Percentiles rank a stretch among this genome's conserved stretches.
phyloP scores from a whole-genome alignment of 495 filamentous ascomycete genomes.

The Lasiosphaeriaceae sp. region DNA sequence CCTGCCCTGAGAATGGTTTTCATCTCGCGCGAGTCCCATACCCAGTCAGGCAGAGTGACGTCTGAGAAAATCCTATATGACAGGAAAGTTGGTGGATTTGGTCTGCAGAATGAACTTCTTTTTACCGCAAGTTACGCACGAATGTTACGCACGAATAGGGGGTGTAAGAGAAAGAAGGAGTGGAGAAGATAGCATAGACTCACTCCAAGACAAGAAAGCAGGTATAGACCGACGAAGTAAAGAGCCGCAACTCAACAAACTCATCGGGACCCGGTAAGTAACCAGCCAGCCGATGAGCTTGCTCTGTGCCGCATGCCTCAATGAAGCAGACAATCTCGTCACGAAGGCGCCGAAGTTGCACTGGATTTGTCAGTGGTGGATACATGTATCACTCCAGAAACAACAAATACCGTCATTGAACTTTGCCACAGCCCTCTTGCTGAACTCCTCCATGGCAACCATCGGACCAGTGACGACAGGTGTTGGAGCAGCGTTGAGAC shows the following conservation, averaged over 20 bases:
- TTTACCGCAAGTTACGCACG: too few relatives aligned
- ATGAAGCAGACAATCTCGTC: conserved; percentile 4
- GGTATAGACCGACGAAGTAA: neutral
- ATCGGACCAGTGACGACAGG: neutral
- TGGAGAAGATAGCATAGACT: neutral
- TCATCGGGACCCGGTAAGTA: neutral
- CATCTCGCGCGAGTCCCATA: conserved; percentile 1
- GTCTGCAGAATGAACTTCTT: too few relatives aligned
- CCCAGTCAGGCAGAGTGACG: neutral
- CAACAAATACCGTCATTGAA: neutral
- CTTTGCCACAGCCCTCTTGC: neutral
- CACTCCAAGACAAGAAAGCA: conserved; percentile 3
- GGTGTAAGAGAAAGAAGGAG: too few relatives aligned
- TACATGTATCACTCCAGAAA: neutral
- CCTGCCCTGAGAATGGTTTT: conserved; percentile 1
- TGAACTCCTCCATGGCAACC: neutral
- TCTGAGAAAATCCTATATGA: neutral
- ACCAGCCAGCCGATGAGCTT: conserved; percentile 1
- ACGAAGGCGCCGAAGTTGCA: neutral
- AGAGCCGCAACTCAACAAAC: neutral
- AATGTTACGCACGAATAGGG: too few relatives aligned
- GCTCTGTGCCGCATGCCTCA: conserved; percentile 1
- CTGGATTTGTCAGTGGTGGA: neutral
- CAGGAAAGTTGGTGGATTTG: neutral
- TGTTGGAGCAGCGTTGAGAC: neutral